Evolutionary conservation across 2,329 filamentous ascomycete species (phyloP), one percentile per base, ranked within the genome.

Genomic region (Achaetomium macrosporum): DNA sequence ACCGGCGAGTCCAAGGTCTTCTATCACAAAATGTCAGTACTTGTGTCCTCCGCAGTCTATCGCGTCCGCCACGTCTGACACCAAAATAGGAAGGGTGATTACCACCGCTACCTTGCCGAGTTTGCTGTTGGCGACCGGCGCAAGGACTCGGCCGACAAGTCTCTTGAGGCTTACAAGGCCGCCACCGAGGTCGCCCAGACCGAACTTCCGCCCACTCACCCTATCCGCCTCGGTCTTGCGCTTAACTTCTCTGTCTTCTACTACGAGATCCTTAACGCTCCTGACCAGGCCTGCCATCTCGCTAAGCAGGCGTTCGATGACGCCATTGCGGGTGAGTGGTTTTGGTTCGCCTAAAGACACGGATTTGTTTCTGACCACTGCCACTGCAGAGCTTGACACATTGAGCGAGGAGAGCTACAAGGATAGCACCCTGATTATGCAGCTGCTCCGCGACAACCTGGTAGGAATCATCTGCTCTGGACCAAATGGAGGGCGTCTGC

Each of bases 161-260:
- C 92, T 50, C 89, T 95, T 65, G 91, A 96, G 80, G 92, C 92
- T 59, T 97, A 97, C 88, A 96, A 96, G 79, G 78, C 74, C 78
- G 89, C 90, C 67, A 95, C 89, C 69, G 89, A 95, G 73, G 88
- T 95, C 66, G 89, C 90, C 59, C 83, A 88, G 72, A 92, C 88
- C 65, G 89, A 93, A 73, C 84, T 95, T 64, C 86, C 90, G 59
- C 90, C 90, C 59, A 95, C 90, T 54, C 90, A 95, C 81, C 90
- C 90, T 69, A 95, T 95, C 75, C 89, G 90, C 68, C 87, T 95
- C 61, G 90, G 90, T 71, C 84, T 95, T 62, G 90, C 90, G 66
- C 82, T 95, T 63, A 95, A 95, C 85, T 95, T 95, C 82, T 96
- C 91, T 62, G 91, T 96, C 69, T 97, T 96, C 83, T 97, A 97